Conservation (phyloP, 2,329 filamentous ascomycete genomes). For the Ceratocystis alfenasii region DNA sequence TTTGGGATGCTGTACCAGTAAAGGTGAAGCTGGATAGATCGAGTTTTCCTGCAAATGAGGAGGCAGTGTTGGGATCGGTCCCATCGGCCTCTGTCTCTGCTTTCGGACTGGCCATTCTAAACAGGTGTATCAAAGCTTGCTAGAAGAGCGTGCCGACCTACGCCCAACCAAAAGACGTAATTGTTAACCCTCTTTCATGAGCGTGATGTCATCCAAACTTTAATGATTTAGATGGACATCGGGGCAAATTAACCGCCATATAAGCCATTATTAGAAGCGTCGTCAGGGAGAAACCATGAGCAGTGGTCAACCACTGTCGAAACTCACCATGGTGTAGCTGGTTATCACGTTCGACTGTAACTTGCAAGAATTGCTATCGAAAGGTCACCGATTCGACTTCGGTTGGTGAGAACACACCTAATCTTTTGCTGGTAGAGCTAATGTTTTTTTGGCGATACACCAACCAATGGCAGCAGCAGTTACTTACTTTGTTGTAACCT, state of each 20-base stretch:
- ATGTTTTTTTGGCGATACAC: constrained; percentile 25
- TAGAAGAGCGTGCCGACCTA: too few relatives aligned
- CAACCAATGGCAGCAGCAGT: too few relatives aligned
- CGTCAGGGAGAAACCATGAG: constrained; percentile 10
- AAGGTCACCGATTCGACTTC: constrained; percentile 22
- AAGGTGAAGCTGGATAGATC: constrained; percentile 14
- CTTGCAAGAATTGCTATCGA: constrained; percentile 20
- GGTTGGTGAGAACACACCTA: constrained; percentile 25
- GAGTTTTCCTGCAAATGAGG: constrained; percentile 19
- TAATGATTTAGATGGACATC: too few relatives aligned
- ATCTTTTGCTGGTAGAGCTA: constrained; percentile 24
- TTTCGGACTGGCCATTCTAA: background rate
- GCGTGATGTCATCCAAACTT: too few relatives aligned
- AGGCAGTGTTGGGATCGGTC: background rate
- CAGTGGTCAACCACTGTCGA: constrained; percentile 20
- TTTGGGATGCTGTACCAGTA: constrained; percentile 19
- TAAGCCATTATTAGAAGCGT: background rate
- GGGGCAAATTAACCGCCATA: background rate
- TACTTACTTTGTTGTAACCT: constrained; percentile 21
- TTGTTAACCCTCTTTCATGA: too few relatives aligned
- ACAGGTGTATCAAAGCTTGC: too few relatives aligned
- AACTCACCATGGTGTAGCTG: constrained; percentile 22
- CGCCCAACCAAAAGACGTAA: too few relatives aligned
- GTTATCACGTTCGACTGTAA: constrained; percentile 23
- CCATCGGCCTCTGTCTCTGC: background rate